Conservation (phyloP, 441 rosid species). For the Euphorbia corollata region DNA sequence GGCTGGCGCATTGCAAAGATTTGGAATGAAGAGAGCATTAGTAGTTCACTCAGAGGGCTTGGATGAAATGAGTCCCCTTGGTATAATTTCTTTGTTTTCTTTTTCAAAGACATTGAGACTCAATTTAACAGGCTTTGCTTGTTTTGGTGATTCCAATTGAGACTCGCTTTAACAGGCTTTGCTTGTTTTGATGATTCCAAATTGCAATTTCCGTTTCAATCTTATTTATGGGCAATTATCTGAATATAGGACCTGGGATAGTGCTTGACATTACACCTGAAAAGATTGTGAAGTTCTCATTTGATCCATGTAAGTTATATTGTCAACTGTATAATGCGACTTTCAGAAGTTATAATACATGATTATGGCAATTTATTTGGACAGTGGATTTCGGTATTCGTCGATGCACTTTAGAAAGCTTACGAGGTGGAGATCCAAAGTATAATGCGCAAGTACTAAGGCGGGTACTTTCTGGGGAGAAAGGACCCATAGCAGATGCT, state of each 20-base stretch:
- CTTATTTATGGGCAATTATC: slow-evolving; percentile 9
- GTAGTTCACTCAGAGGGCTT: slow-evolving; percentile 94
- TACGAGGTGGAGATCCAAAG: slow-evolving; percentile 73
- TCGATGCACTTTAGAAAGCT: slow-evolving; percentile 67
- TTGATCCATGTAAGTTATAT: slow-evolving; percentile 70
- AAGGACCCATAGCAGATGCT: slow-evolving; percentile 77
- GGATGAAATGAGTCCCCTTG: slow-evolving; percentile 94
- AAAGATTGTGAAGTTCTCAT: slow-evolving; percentile 63
- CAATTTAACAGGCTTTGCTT: too few species aligned
- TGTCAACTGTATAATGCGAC: neutral
- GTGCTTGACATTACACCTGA: slow-evolving; percentile 59
- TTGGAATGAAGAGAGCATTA: slow-evolving; percentile 85
- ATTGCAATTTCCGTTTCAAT: neutral
- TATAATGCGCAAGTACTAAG: slow-evolving; percentile 62
- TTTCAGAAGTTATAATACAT: neutral
- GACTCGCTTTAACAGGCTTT: too few species aligned
- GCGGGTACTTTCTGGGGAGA: slow-evolving; percentile 66
- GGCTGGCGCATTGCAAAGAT: slow-evolving; percentile 81
- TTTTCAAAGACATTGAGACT: too few species aligned
- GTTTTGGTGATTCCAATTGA: too few species aligned
- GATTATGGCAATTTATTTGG: slow-evolving; percentile 18
- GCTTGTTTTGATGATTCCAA: too few species aligned
- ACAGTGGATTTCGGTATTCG: slow-evolving; percentile 89
- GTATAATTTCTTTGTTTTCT: slow-evolving; percentile 31
- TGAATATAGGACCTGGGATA: slow-evolving; percentile 55